Conservation (phyloP, 1,284 basidiomycete genomes). For the Malassezia arunalokei region DNA sequence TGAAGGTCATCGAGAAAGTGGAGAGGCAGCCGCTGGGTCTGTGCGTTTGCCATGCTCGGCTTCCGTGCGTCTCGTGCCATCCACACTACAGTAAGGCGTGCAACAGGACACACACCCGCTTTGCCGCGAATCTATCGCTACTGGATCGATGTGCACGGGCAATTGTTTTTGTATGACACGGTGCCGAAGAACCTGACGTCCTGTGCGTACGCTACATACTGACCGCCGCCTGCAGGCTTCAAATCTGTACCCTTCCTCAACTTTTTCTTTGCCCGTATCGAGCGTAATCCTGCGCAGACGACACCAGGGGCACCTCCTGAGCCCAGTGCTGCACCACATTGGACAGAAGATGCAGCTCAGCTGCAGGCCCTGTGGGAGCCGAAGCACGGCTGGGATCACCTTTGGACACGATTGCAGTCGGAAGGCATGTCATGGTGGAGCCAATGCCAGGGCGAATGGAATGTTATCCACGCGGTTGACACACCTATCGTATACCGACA, state of each 20-base stretch:
- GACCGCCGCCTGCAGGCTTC: slow-evolving; percentile 11
- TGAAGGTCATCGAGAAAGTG: slow-evolving; percentile 19
- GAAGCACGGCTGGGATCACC: slow-evolving; percentile 6
- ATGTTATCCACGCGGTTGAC: slow-evolving; percentile 37
- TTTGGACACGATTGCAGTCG: slow-evolving; percentile 13
- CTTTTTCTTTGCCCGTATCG: slow-evolving; percentile 13
- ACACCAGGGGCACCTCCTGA: neutral
- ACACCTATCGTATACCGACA: slow-evolving; percentile 43
- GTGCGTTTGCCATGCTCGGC: no score
- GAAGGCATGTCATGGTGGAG: slow-evolving; percentile 39
- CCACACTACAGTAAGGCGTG: no score
- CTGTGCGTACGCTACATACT: slow-evolving; percentile 19
- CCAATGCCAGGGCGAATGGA: slow-evolving; percentile 40
- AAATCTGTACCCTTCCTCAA: slow-evolving; percentile 15
- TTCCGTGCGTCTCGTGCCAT: no score
- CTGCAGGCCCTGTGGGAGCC: slow-evolving; percentile 3
- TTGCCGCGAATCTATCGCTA: slow-evolving; percentile 35
- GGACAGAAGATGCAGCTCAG: slow-evolving; percentile 9
- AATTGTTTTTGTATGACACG: slow-evolving; percentile 42
- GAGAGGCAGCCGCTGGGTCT: neutral
- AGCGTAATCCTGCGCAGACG: neutral
- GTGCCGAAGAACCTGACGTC: slow-evolving; percentile 44
- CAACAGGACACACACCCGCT: neutral
- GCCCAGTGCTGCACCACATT: neutral
- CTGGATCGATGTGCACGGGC: slow-evolving; percentile 43